These are phyloP conservation scores for Fusarium sp. DNA, from an alignment of 2,329 filamentous ascomycete genomes.

Conservation along the genomic window DNA sequence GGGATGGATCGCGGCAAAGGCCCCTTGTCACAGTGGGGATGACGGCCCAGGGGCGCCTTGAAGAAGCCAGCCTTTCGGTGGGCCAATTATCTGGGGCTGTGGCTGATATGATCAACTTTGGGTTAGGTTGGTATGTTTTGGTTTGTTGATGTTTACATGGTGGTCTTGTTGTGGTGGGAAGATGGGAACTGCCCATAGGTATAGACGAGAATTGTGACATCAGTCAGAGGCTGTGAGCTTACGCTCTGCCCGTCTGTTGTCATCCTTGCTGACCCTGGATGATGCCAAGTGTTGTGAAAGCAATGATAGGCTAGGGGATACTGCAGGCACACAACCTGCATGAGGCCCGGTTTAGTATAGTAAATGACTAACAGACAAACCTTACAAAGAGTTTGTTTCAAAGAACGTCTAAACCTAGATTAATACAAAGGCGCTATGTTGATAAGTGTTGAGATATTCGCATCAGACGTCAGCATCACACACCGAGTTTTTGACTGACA, in stretches of 20 bases:
- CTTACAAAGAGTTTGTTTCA: neutral
- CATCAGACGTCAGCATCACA: neutral
- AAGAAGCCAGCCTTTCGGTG: constrained; percentile 14
- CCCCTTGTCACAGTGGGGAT: constrained; percentile 21
- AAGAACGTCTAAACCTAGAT: neutral
- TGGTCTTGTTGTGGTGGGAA: constrained; percentile 2
- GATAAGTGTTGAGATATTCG: neutral
- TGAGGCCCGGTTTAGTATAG: constrained; percentile 8
- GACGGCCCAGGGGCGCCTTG: constrained; percentile 9
- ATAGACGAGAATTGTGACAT: constrained; percentile 18
- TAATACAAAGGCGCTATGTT: neutral
- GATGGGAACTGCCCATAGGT: neutral
- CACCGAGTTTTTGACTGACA: neutral
- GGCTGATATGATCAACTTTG: constrained; percentile 23
- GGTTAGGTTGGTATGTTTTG: constrained; percentile 1
- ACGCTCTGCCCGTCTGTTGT: constrained; percentile 17
- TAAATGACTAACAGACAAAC: constrained; percentile 1
- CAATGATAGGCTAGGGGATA: constrained; percentile 24
- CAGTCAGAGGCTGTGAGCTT: constrained; percentile 30
- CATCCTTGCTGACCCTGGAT: constrained; percentile 22
- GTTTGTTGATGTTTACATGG: constrained; percentile 41
- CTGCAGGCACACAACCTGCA: constrained; percentile 36
- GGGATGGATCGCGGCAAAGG: constrained; percentile 30
- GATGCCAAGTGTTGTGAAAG: neutral
- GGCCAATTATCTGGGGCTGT: constrained; percentile 23